A percentile compares a stretch with the other conserved stretches of the same genome.
Evolutionary conservation across 1,284 basidiomycete species (phyloP).

Genomic region (Porodaedalea pini): DNA sequence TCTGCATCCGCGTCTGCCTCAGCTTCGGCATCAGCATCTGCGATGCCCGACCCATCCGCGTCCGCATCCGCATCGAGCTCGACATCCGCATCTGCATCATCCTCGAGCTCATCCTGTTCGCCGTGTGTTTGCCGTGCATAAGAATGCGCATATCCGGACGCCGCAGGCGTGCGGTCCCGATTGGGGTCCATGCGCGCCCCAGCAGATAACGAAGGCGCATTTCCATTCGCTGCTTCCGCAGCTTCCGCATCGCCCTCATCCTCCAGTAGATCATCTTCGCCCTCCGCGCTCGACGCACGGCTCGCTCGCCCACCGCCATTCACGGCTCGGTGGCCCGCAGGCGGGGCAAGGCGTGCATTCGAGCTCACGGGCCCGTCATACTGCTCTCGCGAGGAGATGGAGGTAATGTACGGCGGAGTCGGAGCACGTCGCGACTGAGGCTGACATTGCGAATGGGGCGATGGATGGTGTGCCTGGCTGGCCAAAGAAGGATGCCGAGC

Average conservation of each 20-base stretch:
- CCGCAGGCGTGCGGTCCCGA: no score
- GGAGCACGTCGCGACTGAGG: not conserved
- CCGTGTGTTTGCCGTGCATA: not conserved
- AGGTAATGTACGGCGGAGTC: constrained; percentile 15
- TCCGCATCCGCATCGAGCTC: constrained; percentile 1
- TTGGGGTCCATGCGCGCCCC: no score
- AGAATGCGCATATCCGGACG: not conserved
- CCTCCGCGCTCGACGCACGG: not conserved
- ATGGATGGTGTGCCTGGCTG: not conserved
- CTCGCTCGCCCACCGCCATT: no score
- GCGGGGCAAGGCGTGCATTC: not conserved
- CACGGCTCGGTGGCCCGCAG: not conserved
- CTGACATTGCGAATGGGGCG: not conserved
- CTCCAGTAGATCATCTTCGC: constrained; percentile 1
- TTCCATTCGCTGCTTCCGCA: constrained; percentile 1
- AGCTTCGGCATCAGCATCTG: constrained; percentile 8
- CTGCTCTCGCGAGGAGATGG: constrained; percentile 14
- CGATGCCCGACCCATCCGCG: constrained; percentile 2
- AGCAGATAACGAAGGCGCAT: not conserved
- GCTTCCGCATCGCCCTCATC: constrained; percentile 16
- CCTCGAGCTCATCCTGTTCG: not conserved
- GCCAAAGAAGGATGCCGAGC: constrained; percentile 26
- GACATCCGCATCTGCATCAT: not conserved
- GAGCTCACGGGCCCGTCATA: not conserved
- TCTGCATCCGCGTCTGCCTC: constrained; percentile 13